phyloP scores from a whole-genome alignment of 768 basidiomycete genomes.

The Tricholoma bakamatsutake region DNA sequence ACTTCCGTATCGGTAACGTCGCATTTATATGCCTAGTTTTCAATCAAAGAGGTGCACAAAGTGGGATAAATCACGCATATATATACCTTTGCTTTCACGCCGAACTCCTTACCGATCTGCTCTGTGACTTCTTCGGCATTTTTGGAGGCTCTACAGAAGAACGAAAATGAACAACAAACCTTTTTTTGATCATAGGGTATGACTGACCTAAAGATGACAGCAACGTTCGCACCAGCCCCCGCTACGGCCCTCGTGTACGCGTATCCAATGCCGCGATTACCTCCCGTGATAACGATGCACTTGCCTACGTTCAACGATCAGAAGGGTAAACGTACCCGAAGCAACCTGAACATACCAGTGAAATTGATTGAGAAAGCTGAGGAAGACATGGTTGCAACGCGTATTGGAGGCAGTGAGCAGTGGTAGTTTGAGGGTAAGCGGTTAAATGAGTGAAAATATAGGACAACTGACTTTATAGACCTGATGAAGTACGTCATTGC shows the following conservation, averaged over 20 bases:
- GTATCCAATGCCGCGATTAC: slow-evolving; percentile 55
- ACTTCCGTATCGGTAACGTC: slow-evolving; percentile 46
- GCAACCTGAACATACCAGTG: slow-evolving; percentile 16
- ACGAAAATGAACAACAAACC: not conserved
- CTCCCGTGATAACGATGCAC: slow-evolving; percentile 55
- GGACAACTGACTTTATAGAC: not conserved
- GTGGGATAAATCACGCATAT: not conserved
- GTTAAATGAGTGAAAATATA: not conserved
- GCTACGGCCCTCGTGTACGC: slow-evolving; percentile 50
- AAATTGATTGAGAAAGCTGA: slow-evolving; percentile 20
- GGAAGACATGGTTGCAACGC: slow-evolving; percentile 1
- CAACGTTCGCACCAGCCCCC: slow-evolving; percentile 49
- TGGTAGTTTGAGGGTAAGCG: not conserved
- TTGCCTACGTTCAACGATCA: slow-evolving; percentile 14
- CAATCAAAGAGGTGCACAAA: no score
- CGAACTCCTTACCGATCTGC: slow-evolving; percentile 40
- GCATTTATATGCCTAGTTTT: slow-evolving; percentile 51
- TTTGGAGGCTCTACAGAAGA: slow-evolving; percentile 32
- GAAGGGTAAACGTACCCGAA: not conserved
- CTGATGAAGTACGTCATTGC: not conserved
- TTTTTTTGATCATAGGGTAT: not conserved
- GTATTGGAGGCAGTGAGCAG: not conserved
- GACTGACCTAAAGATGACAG: slow-evolving; percentile 51
- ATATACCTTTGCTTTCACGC: slow-evolving; percentile 36
- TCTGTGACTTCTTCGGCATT: slow-evolving; percentile 44